Base-by-base conservation (phyloP, 768 basidiomycete species). In the Boletus barrowsii region DNA sequence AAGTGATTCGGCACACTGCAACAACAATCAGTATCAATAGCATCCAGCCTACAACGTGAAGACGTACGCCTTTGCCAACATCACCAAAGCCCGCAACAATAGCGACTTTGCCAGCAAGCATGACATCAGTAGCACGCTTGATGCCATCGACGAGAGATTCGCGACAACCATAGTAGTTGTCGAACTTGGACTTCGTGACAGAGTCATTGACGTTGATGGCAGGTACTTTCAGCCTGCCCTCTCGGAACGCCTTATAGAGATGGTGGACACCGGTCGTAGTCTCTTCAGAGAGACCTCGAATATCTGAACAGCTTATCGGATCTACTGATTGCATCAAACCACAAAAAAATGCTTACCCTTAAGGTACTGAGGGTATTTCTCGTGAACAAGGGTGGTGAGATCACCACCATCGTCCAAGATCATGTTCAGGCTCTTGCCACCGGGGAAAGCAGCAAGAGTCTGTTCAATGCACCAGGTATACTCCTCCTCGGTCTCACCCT, bases 181-280 rank as follows among this genome's bases (percentile, higher is more conserved):
- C 90, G 72, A 99, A 99, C 81, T 99, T 99, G 71, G 94, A 97
- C 77, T 99, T 99, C 62, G 97, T 99, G 68, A 99, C 97, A 6
- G 96, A 97, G 78, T 97, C 95, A 74, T 98, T 98, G 69, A 99
- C 97, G 74, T 99, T 99, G 82, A 99, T 98, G 59, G 97, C 97
- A 56, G 97, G 96, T 61, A 98, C 81, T 80, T 94, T 96, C 69
- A 99, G 84, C 71, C 82, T 91, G 64, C 95, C 96, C 42, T 97
- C 93, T 62, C 93, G 87, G 88, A 94, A 90, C 56, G 89, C 86
- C 81, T 95, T 96, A 88, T 98, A 98, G 29, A 99, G 81, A 78
- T 98, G 95, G 79, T 98, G 97, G 40, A 98, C 96, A 80, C 97
- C 97, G 49, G 97, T 98, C 57, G 97, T 99, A 62, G 97, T 99